Evolutionary conservation across 768 basidiomycete genomes (phyloP).

Genomic region (Auricularia auricula-judae): DNA sequence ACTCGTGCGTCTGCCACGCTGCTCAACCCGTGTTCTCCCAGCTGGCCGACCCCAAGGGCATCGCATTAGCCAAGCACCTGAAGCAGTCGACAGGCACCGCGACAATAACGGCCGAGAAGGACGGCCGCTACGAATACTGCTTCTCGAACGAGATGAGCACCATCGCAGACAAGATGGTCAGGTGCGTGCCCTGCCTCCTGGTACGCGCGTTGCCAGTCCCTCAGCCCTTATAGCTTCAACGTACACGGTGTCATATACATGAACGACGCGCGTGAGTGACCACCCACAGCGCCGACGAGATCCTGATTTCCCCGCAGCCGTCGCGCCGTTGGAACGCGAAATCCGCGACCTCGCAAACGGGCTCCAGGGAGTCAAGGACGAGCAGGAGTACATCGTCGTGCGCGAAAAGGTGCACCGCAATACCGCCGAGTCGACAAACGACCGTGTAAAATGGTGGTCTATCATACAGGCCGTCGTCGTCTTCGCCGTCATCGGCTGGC

Average conservation of each 20-base stretch:
- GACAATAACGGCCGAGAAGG: constrained; percentile 75
- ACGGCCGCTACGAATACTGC: constrained; percentile 90
- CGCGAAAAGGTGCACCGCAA: constrained; percentile 88
- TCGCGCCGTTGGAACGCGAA: constrained; percentile 94
- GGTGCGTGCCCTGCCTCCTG: constrained; percentile 33
- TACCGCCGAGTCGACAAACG: constrained; percentile 87
- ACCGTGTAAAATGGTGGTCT: constrained; percentile 98
- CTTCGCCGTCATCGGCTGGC: constrained; percentile 89
- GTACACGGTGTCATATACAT: constrained; percentile 96
- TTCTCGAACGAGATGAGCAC: constrained; percentile 99
- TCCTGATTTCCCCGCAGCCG: constrained; percentile 38
- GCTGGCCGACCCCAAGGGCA: constrained; percentile 69
- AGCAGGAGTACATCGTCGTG: constrained; percentile 97
- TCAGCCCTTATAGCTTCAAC: constrained; percentile 60
- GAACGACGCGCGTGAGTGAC: constrained; percentile 67
- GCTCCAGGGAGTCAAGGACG: constrained; percentile 86
- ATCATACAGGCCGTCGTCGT: constrained; percentile 80
- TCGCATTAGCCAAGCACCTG: constrained; percentile 64
- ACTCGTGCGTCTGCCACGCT: neutral
- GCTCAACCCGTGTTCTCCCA: constrained; percentile 22
- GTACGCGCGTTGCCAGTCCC: neutral
- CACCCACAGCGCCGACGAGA: neutral
- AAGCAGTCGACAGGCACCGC: constrained; percentile 83
- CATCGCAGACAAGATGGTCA: constrained; percentile 90
- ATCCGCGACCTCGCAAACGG: constrained; percentile 76